Evolutionary conservation across 2,329 filamentous ascomycete genomes (phyloP).

Genomic region (Curvularia hawaiiensis): DNA sequence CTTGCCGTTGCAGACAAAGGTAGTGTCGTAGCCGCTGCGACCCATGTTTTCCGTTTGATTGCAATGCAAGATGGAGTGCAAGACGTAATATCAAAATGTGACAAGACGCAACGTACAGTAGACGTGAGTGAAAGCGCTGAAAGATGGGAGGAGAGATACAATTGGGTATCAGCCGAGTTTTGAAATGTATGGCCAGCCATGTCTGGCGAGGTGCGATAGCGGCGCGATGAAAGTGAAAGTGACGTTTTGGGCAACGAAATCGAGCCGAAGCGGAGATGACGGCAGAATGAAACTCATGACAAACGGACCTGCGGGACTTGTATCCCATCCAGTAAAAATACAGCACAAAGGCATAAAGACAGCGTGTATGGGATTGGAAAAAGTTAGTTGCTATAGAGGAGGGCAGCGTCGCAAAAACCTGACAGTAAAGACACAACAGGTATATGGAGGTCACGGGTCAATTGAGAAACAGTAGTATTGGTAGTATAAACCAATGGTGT

Average conservation of each 20-base stretch:
- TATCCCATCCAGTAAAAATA: neutral
- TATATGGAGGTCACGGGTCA: neutral
- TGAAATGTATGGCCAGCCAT: too few relatives aligned
- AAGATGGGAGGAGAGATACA: neutral
- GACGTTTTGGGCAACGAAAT: neutral
- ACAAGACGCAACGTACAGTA: neutral
- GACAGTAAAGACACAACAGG: neutral
- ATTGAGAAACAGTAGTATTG: constrained; percentile 3
- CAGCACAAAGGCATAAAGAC: neutral
- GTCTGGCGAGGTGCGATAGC: neutral
- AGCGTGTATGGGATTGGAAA: neutral
- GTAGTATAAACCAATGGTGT: constrained; percentile 21
- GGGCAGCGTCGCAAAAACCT: neutral
- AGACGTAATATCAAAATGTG: too few relatives aligned
- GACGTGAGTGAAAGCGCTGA: neutral
- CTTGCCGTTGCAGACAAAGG: constrained; percentile 1
- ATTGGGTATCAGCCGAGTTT: neutral
- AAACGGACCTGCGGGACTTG: neutral
- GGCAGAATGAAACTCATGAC: neutral
- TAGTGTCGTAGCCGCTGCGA: constrained; percentile 28
- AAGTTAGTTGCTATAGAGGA: neutral
- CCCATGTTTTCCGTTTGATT: constrained; percentile 17
- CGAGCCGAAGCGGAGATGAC: neutral
- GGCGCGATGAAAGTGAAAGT: neutral
- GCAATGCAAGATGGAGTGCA: neutral